Evolutionary conservation across 1,284 basidiomycete species (phyloP).

Genomic region (Schizophyllum amplum): DNA sequence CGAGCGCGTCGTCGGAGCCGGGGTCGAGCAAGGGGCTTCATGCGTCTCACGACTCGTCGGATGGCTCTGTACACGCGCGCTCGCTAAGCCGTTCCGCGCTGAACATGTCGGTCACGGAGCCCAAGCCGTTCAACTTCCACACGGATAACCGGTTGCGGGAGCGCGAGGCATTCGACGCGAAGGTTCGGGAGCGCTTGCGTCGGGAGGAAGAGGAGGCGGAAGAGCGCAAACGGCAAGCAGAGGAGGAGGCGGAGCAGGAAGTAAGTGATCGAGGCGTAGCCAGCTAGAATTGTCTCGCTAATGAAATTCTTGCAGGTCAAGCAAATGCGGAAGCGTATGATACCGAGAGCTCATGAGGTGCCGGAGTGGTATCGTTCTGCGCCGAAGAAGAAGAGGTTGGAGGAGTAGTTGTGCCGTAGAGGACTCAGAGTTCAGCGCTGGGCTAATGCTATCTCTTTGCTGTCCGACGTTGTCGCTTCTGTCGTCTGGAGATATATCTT

Average conservation of each 20-base stretch:
- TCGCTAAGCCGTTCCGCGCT: conserved; percentile 7
- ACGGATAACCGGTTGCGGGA: conserved; percentile 51
- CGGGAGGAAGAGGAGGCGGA: conserved; percentile 42
- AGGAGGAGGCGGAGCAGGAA: conserved; percentile 44
- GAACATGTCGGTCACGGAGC: conserved; percentile 37
- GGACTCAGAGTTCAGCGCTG: too few species aligned
- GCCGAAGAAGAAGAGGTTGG: conserved; percentile 32
- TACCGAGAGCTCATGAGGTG: conserved; percentile 63
- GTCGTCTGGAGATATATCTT: too few species aligned
- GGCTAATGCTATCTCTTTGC: too few species aligned
- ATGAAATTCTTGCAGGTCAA: conserved; percentile 30
- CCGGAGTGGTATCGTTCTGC: conserved; percentile 67
- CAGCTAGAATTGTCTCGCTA: not conserved
- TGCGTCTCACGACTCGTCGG: conserved; percentile 37
- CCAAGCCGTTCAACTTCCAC: conserved; percentile 36
- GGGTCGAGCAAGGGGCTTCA: conserved; percentile 34
- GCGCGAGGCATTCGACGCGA: conserved; percentile 54
- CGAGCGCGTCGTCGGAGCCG: not conserved
- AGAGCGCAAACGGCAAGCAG: conserved; percentile 31
- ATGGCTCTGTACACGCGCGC: conserved; percentile 19
- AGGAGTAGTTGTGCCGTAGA: not conserved
- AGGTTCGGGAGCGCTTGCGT: conserved; percentile 34
- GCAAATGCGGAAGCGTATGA: conserved; percentile 48
- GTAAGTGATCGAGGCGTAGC: conserved; percentile 19
- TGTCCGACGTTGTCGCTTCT: too few species aligned